Conservation (phyloP, 2,329 filamentous ascomycete species). For the Calonectria honghensis region DNA sequence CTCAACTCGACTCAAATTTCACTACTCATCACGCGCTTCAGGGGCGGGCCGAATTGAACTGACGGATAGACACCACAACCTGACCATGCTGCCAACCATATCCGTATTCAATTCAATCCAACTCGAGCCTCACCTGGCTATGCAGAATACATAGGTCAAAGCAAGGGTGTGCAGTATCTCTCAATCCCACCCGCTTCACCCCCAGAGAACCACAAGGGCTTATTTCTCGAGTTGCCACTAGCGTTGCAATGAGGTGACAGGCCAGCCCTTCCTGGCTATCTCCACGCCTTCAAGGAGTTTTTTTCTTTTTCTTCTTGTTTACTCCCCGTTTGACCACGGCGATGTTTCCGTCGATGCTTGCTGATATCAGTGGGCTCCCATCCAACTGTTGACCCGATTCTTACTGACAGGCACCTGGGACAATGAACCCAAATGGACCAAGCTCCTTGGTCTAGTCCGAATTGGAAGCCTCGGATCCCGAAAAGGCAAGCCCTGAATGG, state of each 20-base stretch:
- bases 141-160: slow-evolving; percentile 18
- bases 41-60: slow-evolving; percentile 43
- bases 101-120: slow-evolving; percentile 27
- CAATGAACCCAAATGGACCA: slow-evolving; percentile 41
- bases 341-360: slow-evolving; percentile 42
- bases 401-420: slow-evolving; percentile 24
- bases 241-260: slow-evolving; percentile 35
- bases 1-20: slow-evolving; percentile 36
- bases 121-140: slow-evolving; percentile 26
- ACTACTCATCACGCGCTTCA: slow-evolving; percentile 40
- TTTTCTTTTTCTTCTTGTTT: slow-evolving; percentile 16
- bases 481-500: slow-evolving; percentile 45
- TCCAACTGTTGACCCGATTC: slow-evolving; percentile 32
- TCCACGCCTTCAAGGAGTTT: slow-evolving; percentile 31
- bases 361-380: slow-evolving; percentile 42
- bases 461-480: slow-evolving; percentile 41
- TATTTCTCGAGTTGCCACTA: slow-evolving; percentile 31
- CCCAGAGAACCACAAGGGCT: slow-evolving; percentile 34
- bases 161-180: slow-evolving; percentile 32
- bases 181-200: slow-evolving; percentile 9
- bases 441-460: slow-evolving; percentile 44
- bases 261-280: slow-evolving; percentile 33
- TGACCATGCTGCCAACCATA: slow-evolving; percentile 2
- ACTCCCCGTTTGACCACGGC: slow-evolving; percentile 39
- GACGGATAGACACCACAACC: slow-evolving; percentile 14